Base-by-base conservation (phyloP, 1,284 basidiomycete species). In the Trametes hirsuta region DNA sequence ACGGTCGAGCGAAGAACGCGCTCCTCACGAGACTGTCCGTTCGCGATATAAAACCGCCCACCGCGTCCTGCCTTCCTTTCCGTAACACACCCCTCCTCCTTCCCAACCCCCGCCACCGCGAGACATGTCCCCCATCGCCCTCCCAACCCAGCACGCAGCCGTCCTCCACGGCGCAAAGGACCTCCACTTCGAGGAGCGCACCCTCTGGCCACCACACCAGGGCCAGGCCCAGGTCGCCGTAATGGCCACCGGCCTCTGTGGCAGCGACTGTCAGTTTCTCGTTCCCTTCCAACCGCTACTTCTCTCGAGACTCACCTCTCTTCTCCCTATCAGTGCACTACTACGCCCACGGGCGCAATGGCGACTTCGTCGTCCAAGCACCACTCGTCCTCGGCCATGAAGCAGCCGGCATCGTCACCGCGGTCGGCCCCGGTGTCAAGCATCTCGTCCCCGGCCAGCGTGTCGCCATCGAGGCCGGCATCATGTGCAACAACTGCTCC, bases 341-440 rank as follows among this genome's bases (percentile, higher is more conserved):
- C 79, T 97, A 92, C 76, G 74, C 81, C 25, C 90, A 95, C 71
- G 94, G 91, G 30, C 86, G 92, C 40, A 98, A 97, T 76, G 95
- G 95, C 47, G 91, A 94, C 74, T 97, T 97, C 77, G 90, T 88
- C 53, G 82, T 97, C 62, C 87, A 86, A 69, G 83, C 85, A 39
- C 94, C 87, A 10, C 84, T 98, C 62, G 90, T 95, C 51, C 88
- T 98, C 42, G 95, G 95, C 30, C 95, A 98, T 76, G 95, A 98
- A 81, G 85, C 94, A 0, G 87, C 93, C 24, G 95, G 95, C 40
- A 77, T 93, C 68, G 79, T 95, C 68, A 88, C 88, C 53, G 86
- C 90, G 5, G 80, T 94, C 53, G 89, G 90, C 10, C 81, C 85
- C 24, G 84, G 84, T 46, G 86, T 90, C 59, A 79, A 78, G 63